Base-by-base conservation (phyloP, 2,329 filamentous ascomycete genomes). In the Fusarium anthophilum region DNA sequence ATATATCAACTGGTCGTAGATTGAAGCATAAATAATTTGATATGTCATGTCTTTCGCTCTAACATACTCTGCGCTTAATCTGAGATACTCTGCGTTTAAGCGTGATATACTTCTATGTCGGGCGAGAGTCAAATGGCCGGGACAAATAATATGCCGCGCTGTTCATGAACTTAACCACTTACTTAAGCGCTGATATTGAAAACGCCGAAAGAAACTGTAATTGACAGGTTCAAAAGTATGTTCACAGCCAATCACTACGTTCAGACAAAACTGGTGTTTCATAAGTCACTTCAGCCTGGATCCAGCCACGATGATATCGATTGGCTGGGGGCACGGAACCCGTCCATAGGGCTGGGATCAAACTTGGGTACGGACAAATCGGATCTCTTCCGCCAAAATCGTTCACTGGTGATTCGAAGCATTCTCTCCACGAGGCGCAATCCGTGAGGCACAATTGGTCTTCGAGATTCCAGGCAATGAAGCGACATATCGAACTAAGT, bases 381-480 rank as follows among this genome's bases (percentile, higher is more conserved):
- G 14, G 18, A 53, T 26, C 9, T 11, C 5, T 15, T 15, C 17
- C 8, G 9, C 12, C 13, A 22, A 7, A 11, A 20, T 4, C 5
- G 8, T n/a, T 32, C 5, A 12, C 30, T 20, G 22, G 30, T 51
- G 17, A 35, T 1, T 8, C 11, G 12, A 35, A 35, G 48, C n/a
- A 24, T 51, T 13, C 11, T 8, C 9, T n/a, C 32, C 8, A 0
- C 6, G 5, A n/a, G 20, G 12, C 8, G 5, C 3, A 20, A 20
- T 35, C 2, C 8, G 3, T 14, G 5, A 28, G 20, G 11, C 8
- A n/a, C 3, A 20, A 20, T 35, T 20, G n/a, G n/a, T 1, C 12
- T 18, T 20, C 12, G 3, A 24, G 8, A 2, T 3, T 18, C 3
- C 0, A n/a, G 10, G 28, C 14, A 22, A 14, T 28, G 18, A 22